phyloP scores from a whole-genome alignment of 2,329 filamentous ascomycete species.

The Verticillium alfalfae region DNA sequence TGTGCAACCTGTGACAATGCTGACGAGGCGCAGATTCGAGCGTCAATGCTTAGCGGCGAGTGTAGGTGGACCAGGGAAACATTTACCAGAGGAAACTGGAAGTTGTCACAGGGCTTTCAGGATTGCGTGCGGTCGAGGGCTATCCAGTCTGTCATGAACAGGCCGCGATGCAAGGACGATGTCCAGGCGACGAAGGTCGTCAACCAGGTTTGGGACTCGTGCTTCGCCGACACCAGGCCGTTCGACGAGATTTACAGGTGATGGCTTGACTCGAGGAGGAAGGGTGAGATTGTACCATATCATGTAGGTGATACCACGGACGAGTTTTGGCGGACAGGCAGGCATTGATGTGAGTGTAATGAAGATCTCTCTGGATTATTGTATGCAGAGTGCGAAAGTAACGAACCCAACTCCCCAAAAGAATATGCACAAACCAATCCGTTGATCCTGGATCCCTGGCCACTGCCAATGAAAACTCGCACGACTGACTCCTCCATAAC shows the following conservation, averaged over 20 bases:
- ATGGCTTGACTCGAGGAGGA: conserved; percentile 11
- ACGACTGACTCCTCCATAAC: conserved; percentile 2
- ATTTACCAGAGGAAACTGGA: conserved; percentile 79
- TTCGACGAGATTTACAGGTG: conserved; percentile 95
- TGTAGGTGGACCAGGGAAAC: conserved; percentile 87
- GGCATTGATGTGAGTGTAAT: neutral
- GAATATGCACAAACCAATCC: conserved; percentile 18
- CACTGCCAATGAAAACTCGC: neutral
- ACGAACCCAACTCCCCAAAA: conserved; percentile 10
- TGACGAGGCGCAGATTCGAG: conserved; percentile 66
- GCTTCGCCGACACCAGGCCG: conserved; percentile 86
- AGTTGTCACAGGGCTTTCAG: conserved; percentile 87
- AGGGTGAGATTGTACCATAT: conserved; percentile 15
- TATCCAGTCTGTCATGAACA: conserved; percentile 68
- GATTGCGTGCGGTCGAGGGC: conserved; percentile 82
- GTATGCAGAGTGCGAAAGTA: conserved; percentile 1
- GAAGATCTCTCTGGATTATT: conserved; percentile 2
- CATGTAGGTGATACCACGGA: conserved; percentile 8
- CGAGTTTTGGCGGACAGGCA: neutral
- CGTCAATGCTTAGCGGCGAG: conserved; percentile 87
- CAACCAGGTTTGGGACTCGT: conserved; percentile 98
- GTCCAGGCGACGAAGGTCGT: conserved; percentile 82
- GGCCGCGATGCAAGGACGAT: conserved; percentile 79
- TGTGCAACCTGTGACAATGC: neutral
- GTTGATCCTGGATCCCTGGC: conserved; percentile 1